Percentiles rank a stretch among this genome's conserved stretches.
Conservation (phyloP, 1,284 basidiomycete species). For the Polyporus tsugae region DNA sequence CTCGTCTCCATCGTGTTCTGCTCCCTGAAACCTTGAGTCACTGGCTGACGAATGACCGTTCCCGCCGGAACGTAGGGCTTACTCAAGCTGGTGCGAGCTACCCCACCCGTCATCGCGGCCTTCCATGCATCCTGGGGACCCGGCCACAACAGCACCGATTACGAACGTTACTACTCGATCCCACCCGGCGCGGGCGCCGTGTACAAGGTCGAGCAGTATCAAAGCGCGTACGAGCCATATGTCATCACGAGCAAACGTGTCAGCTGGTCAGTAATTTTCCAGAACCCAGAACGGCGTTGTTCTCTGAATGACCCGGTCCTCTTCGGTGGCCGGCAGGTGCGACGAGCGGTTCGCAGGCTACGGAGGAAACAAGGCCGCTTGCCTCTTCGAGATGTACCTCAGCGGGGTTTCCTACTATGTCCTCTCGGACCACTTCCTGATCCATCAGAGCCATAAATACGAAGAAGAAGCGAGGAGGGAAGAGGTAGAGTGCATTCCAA, state of each 20-base stretch:
- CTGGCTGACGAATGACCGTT: conserved; percentile 2
- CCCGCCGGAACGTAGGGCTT: conserved; percentile 53
- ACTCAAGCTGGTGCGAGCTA: conserved; percentile 58
- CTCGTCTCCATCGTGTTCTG: not conserved
- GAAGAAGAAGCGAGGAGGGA: conserved; percentile 74
- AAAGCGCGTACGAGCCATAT: conserved; percentile 86
- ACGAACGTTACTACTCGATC: conserved; percentile 70
- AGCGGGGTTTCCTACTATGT: conserved; percentile 81
- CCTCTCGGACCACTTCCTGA: conserved; percentile 84
- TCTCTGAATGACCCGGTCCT: conserved; percentile 33
- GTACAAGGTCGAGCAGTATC: conserved; percentile 78
- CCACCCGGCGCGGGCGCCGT: conserved; percentile 62
- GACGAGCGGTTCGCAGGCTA: conserved; percentile 92
- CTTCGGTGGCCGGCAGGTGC: conserved; percentile 57
- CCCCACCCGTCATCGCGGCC: conserved; percentile 61
- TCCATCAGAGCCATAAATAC: conserved; percentile 86
- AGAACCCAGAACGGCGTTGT: conserved; percentile 9
- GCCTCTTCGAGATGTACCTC: conserved; percentile 71
- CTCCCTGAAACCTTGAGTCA: conserved; percentile 10
- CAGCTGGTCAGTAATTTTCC: conserved; percentile 59
- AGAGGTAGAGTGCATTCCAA: conserved; percentile 55
- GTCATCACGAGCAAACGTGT: conserved; percentile 81
- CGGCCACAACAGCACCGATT: conserved; percentile 85
- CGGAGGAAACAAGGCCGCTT: conserved; percentile 77
- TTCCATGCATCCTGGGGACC: conserved; percentile 81